A percentile compares a stretch with the other conserved stretches of the same genome.
These are phyloP conservation scores for Orbilia blumenaviensis DNA, from an alignment of 2,329 filamentous ascomycete genomes.

Conservation along the genomic window DNA sequence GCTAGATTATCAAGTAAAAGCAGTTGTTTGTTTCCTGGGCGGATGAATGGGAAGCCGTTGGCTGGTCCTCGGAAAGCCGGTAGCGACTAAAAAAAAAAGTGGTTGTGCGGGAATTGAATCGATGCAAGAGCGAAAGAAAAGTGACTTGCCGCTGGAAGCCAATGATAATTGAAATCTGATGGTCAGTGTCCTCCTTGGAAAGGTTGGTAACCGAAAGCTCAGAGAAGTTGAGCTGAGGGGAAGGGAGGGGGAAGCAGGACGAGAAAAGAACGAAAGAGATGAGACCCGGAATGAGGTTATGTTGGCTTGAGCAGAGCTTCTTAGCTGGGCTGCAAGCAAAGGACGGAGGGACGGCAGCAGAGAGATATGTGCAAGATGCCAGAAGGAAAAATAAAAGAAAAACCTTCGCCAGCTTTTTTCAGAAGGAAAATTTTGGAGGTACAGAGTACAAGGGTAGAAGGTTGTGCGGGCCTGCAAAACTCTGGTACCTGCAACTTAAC, in stretches of 20 bases:
- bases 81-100: slow-evolving; percentile 33
- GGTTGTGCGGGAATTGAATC: slow-evolving; percentile 47
- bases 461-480: slow-evolving; percentile 42
- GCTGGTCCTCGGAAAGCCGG: slow-evolving; percentile 44
- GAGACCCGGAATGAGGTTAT: slow-evolving; percentile 49
- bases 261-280: slow-evolving; percentile 35
- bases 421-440: slow-evolving; percentile 44
- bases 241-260: slow-evolving; percentile 23
- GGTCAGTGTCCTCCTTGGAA: slow-evolving; percentile 9
- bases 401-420: slow-evolving; percentile 26
- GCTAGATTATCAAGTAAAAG: slow-evolving; percentile 11
- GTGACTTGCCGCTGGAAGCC: slow-evolving; percentile 34
- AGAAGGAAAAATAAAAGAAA: slow-evolving; percentile 14
- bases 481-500: slow-evolving; percentile 51
- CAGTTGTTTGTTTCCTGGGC: slow-evolving; percentile 3
- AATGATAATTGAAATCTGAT: slow-evolving; percentile 20
- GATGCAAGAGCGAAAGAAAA: slow-evolving; percentile 41
- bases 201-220: slow-evolving; percentile 13
- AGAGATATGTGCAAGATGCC: slow-evolving; percentile 7
- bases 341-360: slow-evolving; percentile 25
- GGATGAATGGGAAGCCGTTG: slow-evolving; percentile 44
- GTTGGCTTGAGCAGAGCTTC: slow-evolving; percentile 42
- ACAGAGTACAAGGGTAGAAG: slow-evolving; percentile 47
- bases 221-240: slow-evolving; percentile 4
- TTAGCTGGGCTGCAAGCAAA: slow-evolving; percentile 32